Evolutionary conservation across 345 rosid genomes (phyloP).

Genomic region (Durio zibethinus): DNA sequence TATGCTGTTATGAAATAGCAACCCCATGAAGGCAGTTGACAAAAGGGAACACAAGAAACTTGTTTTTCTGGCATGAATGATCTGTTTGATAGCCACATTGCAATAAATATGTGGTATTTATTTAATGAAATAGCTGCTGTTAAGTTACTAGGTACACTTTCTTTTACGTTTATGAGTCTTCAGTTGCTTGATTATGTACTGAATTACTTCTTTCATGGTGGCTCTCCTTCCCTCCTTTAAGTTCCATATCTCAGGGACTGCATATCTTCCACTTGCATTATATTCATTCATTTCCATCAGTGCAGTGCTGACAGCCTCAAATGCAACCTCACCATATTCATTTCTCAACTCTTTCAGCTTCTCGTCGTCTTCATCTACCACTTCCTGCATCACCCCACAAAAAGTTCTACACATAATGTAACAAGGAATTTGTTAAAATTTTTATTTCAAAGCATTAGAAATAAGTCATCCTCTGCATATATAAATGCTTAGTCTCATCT

Average conservation of each 20-base stretch:
- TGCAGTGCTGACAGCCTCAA: slow-evolving; percentile 26
- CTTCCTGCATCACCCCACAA: slow-evolving; percentile 8
- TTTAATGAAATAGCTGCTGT: neutral
- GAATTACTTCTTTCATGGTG: slow-evolving; percentile 24
- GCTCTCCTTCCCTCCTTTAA: slow-evolving; percentile 26
- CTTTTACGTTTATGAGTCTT: slow-evolving; percentile 24
- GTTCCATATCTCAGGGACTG: slow-evolving; percentile 32
- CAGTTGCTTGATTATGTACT: slow-evolving; percentile 23
- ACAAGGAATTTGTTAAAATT: neutral
- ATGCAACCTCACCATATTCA: slow-evolving; percentile 23
- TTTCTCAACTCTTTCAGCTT: slow-evolving; percentile 20
- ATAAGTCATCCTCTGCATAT: neutral
- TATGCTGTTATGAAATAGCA: neutral
- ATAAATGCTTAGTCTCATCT: neutral
- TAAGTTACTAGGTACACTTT: neutral
- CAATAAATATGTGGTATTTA: no score
- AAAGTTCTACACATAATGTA: neutral
- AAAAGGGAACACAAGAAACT: neutral
- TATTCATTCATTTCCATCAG: slow-evolving; percentile 30
- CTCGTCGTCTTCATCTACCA: slow-evolving; percentile 23
- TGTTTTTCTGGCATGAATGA: neutral
- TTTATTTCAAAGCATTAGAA: neutral
- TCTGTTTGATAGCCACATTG: neutral
- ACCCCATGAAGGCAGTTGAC: neutral
- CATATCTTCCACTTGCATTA: slow-evolving; percentile 29